A percentile compares a stretch with the other conserved stretches of the same genome.
Evolutionary conservation across 2,329 filamentous ascomycete genomes (phyloP).

Genomic region (Cladophialophora bantiana): DNA sequence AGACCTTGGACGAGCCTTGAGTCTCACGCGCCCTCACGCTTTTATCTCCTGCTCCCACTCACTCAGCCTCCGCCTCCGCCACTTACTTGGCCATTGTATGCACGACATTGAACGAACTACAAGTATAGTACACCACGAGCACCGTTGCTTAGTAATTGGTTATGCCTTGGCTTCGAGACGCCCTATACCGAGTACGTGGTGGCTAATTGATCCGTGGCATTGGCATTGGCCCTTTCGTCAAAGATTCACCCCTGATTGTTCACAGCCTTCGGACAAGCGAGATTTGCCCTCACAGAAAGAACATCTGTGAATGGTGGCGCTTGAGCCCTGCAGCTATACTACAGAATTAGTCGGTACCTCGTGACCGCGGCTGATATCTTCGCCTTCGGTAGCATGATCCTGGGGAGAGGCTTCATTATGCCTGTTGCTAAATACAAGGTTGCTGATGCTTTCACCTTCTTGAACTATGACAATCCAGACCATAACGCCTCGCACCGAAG

Average conservation of each 20-base stretch:
- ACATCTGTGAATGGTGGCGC: neutral
- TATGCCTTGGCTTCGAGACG: neutral
- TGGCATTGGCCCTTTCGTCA: neutral
- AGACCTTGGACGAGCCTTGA: no score
- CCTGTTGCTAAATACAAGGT: constrained; percentile 7
- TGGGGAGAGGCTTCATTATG: constrained; percentile 11
- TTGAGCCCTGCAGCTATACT: neutral
- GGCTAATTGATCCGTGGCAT: constrained; percentile 2
- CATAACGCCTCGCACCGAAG: constrained; percentile 26
- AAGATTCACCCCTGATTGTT: neutral
- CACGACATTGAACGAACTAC: neutral
- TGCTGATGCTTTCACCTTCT: constrained; percentile 24
- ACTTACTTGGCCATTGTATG: no score
- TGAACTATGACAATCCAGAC: constrained; percentile 29
- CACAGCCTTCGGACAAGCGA: constrained; percentile 7
- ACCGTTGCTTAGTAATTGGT: neutral
- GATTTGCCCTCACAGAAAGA: constrained; percentile 13
- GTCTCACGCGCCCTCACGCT: no score
- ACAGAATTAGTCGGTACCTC: neutral
- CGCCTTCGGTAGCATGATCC: constrained; percentile 10
- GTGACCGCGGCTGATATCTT: neutral
- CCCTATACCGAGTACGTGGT: neutral
- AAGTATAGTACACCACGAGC: no score
- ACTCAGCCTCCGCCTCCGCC: no score
- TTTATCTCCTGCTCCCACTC: no score